Base-by-base conservation (phyloP, 177 flowering plant genomes). In the Tripterygium wilfordii region DNA sequence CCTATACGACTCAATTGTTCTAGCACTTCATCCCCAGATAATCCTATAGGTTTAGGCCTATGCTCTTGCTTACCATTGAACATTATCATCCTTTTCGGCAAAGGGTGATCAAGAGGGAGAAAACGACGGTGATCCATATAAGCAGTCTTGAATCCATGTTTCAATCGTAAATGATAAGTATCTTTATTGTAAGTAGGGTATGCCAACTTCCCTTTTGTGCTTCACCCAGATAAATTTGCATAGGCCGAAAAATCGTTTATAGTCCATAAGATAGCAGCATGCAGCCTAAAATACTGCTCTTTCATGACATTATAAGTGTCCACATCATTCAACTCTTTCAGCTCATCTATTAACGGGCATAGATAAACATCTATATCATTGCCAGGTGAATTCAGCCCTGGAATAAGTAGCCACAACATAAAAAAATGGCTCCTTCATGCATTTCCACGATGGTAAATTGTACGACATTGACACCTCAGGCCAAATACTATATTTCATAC, bases 291-390 rank as follows among this genome's bases (percentile, higher is more conserved):
- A 4, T 20, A 26, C 16, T 24, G 6, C 3, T 14, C 4, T 4
- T 6, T 45, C 1, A 9, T 17, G 1, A 36, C 22, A 45, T 45
- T 24, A 28, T 16, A 45, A 0, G 30, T 26, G 1, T 17, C 24
- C 3, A 45, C 14, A 2, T 36, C 51, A 5, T 20, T 13, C 23
- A 48, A 8, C 4, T 21, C 7, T 5, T 47, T 48, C 14, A 48
- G n/a, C 36, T 33, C 51, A 1, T 48, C 20, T 13, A 48, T 35
- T 1, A 45, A 13, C 2, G 36, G 49, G 3, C 5, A 2, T 5
- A 36, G 17, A 36, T 36, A 36, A 4, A 42, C 17, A 23, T 42
- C 45, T 2, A 48, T 33, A 14, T 33, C 40, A 48, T 33, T 33
- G 9, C 20, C 30, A 18, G 40, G 51, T 2, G 9, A 16, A 1